Conservation (phyloP, 2,329 filamentous ascomycete species). For the Exophiala sp. region DNA sequence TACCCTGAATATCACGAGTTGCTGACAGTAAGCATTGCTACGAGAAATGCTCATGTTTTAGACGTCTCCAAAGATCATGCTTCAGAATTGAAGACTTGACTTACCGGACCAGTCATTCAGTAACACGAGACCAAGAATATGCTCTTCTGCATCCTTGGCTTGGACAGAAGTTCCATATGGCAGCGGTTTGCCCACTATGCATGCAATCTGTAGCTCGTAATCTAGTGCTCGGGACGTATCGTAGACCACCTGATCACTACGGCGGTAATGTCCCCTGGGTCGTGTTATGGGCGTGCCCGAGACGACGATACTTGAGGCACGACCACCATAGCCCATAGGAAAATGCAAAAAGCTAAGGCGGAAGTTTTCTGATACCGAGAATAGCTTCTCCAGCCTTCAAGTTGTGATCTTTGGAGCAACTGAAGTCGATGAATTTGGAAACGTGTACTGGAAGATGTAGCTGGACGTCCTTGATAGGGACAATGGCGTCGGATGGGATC, state of each 20-base stretch:
- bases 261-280: constrained; percentile 9
- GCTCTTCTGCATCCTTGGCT: constrained; percentile 46
- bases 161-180: constrained; percentile 37
- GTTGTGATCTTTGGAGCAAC: constrained; percentile 41
- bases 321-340: constrained; percentile 53
- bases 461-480: constrained; percentile 33
- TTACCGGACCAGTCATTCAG: constrained; percentile 26
- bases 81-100: background rate
- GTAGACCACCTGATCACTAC: constrained; percentile 37
- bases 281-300: constrained; percentile 1
- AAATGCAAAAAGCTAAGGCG: constrained; percentile 48
- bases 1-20: constrained; percentile 56
- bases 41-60: background rate
- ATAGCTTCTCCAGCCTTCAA: background rate
- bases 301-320: constrained; percentile 29
- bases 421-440: constrained; percentile 58
- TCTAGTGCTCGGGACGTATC: constrained; percentile 58
- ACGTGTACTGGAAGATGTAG: constrained; percentile 56
- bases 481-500: background rate
- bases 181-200: constrained; percentile 42
- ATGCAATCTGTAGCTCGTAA: constrained; percentile 51
- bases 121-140: constrained; percentile 62
- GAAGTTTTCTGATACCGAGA: constrained; percentile 30
- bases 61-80: background rate
- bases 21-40: constrained; percentile 31